Evolutionary conservation across 805 yeast genomes (phyloP).

Genomic region (Zygoascus ofunaensis): DNA sequence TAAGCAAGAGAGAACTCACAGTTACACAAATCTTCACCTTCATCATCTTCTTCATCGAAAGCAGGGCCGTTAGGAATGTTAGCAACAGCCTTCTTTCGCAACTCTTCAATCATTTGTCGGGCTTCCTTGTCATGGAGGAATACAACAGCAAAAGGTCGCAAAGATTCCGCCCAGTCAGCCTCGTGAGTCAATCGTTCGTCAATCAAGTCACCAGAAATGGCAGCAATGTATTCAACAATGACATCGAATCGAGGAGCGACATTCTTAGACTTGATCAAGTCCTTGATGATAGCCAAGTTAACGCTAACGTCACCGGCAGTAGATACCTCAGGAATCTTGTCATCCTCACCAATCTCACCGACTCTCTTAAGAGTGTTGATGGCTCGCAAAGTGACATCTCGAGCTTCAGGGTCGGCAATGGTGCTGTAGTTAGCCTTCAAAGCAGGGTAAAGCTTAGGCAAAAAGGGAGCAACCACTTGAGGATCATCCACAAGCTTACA

Average conservation of each 20-base stretch:
- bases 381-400: constrained; percentile 96
- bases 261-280: constrained; percentile 59
- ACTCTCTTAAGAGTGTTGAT: constrained; percentile 96
- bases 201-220: constrained; percentile 97
- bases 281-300: constrained; percentile 72
- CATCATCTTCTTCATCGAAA: constrained; percentile 85
- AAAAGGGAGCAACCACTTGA: constrained; percentile 99
- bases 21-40: constrained; percentile 84
- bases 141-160: constrained; percentile 91
- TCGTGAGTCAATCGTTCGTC: constrained; percentile 96
- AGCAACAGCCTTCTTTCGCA: constrained; percentile 93
- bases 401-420: constrained; percentile 99
- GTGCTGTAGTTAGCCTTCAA: constrained; percentile 86
- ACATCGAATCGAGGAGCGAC: constrained; percentile 61
- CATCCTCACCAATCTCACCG: constrained; percentile 90
- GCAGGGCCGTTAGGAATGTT: constrained; percentile 95
- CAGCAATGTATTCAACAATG: constrained; percentile 77
- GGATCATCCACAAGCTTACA: constrained; percentile 99
- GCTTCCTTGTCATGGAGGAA: constrained; percentile 92
- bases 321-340: constrained; percentile 90
- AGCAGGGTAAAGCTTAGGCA: constrained; percentile 91
- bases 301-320: constrained; percentile 96
- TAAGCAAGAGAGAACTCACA: constrained; percentile 99
- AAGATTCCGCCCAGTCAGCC: constrained; percentile 77
- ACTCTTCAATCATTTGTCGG: constrained; percentile 81